A percentile compares a stretch with the other conserved stretches of the same genome.
Conservation (phyloP, 148 eudicot species). For the Fagopyrum homotropicum region DNA sequence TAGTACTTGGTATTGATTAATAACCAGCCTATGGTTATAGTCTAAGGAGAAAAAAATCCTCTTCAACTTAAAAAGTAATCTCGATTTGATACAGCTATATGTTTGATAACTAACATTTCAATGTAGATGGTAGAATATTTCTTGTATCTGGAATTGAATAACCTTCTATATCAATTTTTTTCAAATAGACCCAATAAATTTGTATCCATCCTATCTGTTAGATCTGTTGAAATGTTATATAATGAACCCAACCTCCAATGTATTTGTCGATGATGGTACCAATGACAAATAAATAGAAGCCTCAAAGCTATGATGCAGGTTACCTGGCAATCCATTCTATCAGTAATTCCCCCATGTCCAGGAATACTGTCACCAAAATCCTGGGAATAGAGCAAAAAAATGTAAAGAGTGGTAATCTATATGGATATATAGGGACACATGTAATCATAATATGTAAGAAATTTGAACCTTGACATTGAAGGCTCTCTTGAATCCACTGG, state of each 20-base stretch:
- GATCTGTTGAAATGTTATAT: neutral
- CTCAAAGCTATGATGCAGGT: neutral
- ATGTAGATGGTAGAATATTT: too few relatives aligned
- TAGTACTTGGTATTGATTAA: too few relatives aligned
- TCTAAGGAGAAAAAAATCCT: too few relatives aligned
- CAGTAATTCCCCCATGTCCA: conserved; percentile 97
- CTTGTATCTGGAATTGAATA: neutral
- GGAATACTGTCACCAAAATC: conserved; percentile 99
- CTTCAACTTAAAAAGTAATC: too few relatives aligned
- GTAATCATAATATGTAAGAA: neutral
- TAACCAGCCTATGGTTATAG: too few relatives aligned
- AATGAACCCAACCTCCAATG: neutral
- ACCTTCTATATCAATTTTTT: neutral
- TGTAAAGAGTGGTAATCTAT: neutral
- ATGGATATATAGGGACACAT: neutral
- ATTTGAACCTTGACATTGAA: conserved; percentile 82
- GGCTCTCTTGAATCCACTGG: conserved; percentile 97
- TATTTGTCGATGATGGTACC: neutral
- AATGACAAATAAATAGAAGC: neutral
- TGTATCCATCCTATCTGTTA: neutral
- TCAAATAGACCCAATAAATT: neutral
- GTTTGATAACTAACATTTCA: too few relatives aligned
- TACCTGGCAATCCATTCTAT: conserved; percentile 99
- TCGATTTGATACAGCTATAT: too few relatives aligned
- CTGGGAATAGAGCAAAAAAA: conserved; percentile 23